Conservation (phyloP, 2,329 filamentous ascomycete species). For the Sordariomycetes sp. region DNA sequence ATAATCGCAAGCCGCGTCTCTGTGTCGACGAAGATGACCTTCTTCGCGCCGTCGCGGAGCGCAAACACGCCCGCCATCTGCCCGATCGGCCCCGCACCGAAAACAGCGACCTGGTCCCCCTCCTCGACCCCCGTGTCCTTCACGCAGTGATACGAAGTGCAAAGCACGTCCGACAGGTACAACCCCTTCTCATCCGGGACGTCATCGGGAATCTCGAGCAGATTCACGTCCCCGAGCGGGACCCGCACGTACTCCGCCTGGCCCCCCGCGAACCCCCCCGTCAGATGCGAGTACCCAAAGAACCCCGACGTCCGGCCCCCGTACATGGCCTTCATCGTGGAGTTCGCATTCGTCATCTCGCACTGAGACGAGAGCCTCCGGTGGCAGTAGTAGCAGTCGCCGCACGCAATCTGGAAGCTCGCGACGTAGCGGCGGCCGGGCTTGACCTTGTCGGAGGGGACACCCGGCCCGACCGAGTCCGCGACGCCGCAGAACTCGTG, state of each 20-base stretch:
- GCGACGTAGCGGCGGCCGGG: slow-evolving; percentile 63
- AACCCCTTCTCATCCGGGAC: slow-evolving; percentile 75
- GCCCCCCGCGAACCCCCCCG: slow-evolving; percentile 75
- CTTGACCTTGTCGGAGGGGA: slow-evolving; percentile 31
- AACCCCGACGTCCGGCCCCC: slow-evolving; percentile 63
- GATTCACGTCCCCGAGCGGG: slow-evolving; percentile 67
- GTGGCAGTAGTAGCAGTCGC: slow-evolving; percentile 63
- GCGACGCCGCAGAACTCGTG: slow-evolving; percentile 46
- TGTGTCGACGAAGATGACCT: slow-evolving; percentile 69
- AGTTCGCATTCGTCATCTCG: slow-evolving; percentile 66
- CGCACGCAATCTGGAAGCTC: slow-evolving; percentile 72
- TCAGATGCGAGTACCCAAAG: slow-evolving; percentile 66
- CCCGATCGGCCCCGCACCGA: slow-evolving; percentile 76
- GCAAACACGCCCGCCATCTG: slow-evolving; percentile 73
- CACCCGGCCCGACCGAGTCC: slow-evolving; percentile 38
- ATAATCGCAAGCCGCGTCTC: slow-evolving; percentile 58
- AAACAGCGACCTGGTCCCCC: slow-evolving; percentile 67
- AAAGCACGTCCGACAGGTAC: slow-evolving; percentile 69
- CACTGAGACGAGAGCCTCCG: slow-evolving; percentile 70
- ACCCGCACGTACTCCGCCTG: slow-evolving; percentile 82
- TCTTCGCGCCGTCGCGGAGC: slow-evolving; percentile 56
- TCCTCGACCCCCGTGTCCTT: slow-evolving; percentile 73
- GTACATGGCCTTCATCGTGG: slow-evolving; percentile 60
- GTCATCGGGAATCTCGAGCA: slow-evolving; percentile 63
- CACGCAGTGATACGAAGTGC: slow-evolving; percentile 70